A percentile compares a stretch with the other conserved stretches of the same genome.
phyloP scores from a whole-genome alignment of 106 monocot genomes.

The Dioscorea dumetorum region DNA sequence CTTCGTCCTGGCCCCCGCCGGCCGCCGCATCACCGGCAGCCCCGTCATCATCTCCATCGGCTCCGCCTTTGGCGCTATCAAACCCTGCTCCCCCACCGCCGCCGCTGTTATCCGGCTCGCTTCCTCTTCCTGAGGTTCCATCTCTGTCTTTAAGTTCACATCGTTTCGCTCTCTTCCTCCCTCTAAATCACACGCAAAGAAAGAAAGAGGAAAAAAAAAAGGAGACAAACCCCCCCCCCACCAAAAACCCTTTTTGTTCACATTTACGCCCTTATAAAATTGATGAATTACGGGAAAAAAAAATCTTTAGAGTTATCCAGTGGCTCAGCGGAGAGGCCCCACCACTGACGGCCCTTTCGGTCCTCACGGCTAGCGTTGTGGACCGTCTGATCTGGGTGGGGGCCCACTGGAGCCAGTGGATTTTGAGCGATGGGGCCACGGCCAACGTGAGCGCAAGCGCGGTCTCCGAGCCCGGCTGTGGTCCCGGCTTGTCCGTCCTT shows the following conservation, averaged over 20 bases:
- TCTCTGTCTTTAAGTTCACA: neutral
- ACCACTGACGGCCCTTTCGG: neutral
- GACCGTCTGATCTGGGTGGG: too few relatives aligned
- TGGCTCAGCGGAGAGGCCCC: neutral
- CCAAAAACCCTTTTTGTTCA: too few relatives aligned
- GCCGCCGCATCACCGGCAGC: slow-evolving; percentile 10
- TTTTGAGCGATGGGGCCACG: too few relatives aligned
- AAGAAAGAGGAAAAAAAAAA: neutral
- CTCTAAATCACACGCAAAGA: neutral
- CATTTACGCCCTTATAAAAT: too few relatives aligned
- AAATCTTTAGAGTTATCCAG: too few relatives aligned
- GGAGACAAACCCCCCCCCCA: too few relatives aligned
- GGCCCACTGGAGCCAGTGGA: too few relatives aligned
- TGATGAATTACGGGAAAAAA: too few relatives aligned
- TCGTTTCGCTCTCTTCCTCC: too few relatives aligned
- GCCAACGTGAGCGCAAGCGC: too few relatives aligned
- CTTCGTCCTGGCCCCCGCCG: slow-evolving; percentile 23
- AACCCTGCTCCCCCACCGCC: neutral
- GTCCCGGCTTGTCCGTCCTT: neutral
- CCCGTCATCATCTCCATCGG: slow-evolving; percentile 25
- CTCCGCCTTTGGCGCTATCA: slow-evolving; percentile 31
- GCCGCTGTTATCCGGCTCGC: neutral
- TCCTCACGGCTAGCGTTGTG: too few relatives aligned
- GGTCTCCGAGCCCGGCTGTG: neutral
- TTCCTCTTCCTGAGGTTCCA: neutral